Evolutionary conservation across 2,329 filamentous ascomycete genomes (phyloP), one percentile per base, ranked within the genome.

Genomic region (Dichotomopilus funicola): DNA sequence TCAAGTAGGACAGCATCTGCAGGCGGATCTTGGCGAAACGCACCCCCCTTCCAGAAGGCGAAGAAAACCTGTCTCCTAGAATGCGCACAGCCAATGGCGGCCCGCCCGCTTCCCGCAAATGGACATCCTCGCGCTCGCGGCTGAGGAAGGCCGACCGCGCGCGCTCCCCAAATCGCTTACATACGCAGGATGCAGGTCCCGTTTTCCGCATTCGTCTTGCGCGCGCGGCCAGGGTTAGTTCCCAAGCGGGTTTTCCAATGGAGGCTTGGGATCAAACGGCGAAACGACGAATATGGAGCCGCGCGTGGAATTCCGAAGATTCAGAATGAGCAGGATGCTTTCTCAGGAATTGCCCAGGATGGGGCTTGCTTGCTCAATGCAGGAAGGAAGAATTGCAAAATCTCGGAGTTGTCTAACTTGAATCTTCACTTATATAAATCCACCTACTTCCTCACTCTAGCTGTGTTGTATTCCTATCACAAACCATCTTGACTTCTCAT

Each of bases 31-130:
- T 27, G 19, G 19, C 19, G 19, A 27, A 27, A 27, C 19, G 19
- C 19, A 27, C 19, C 19, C 19, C 19, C 19, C 19, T 27, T 27
- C 19, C 19, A 27, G 19, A 27, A 27, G 19, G 19, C 19, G 19
- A 27, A 27, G 19, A 27, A 27, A 27, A 27, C 19, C 19, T 27
- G 19, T 27, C 19, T 27, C 19, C 19, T 27, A 27, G 19, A 27
- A 27, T 27, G 19, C 19, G 19, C 19, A 10, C 49, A 51, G 31
- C 56, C 53, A 8, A 19, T 41, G 53, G 1, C 12, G 50, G 53
- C 43, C 41, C 27, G n/a, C 41, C 6, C 44, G 31, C 13, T 5
- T 13, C n/a, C 49, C 5, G 35, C 36, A 66, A 65, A 57, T 56
- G 54, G 54, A 44, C n/a, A 48, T 27, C 19, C 19, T 27, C 19